Evolutionary conservation across 768 basidiomycete species (phyloP).

Genomic region (Auricularia sp.): DNA sequence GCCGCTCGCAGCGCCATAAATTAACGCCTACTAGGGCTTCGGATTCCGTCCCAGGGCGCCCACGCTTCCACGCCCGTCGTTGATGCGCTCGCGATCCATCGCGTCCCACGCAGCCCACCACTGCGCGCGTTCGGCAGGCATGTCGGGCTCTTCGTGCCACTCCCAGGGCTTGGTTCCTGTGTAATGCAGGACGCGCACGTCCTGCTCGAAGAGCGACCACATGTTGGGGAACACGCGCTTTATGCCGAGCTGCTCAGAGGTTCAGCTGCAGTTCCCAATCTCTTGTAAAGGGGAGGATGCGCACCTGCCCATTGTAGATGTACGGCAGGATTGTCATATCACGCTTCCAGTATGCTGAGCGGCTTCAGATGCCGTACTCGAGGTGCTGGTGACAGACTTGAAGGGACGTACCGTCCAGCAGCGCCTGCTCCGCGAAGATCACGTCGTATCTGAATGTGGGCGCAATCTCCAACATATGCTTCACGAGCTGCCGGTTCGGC

Average conservation of each 20-base stretch:
- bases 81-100: neutral
- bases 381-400: neutral
- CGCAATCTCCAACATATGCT: constrained; percentile 7
- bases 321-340: constrained; percentile 5
- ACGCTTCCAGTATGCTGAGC: constrained; percentile 5
- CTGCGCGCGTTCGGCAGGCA: constrained; percentile 5
- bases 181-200: constrained; percentile 6
- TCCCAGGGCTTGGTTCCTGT: constrained; percentile 9
- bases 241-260: constrained; percentile 4
- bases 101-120: constrained; percentile 5
- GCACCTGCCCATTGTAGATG: constrained; percentile 6
- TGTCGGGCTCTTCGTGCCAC: constrained; percentile 4
- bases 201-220: constrained; percentile 4
- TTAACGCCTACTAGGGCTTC: too few species aligned
- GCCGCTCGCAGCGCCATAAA: too few species aligned
- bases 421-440: constrained; percentile 6
- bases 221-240: constrained; percentile 7
- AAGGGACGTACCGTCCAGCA: constrained; percentile 2
- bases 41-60: too few species aligned
- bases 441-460: constrained; percentile 5
- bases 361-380: neutral
- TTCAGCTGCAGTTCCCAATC: neutral
- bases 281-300: neutral
- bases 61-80: too few species aligned
- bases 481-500: constrained; percentile 2